Percentiles rank a stretch among this genome's conserved stretches.
phyloP scores from a whole-genome alignment of 768 basidiomycete species.

The Calocybe gangraenosa region DNA sequence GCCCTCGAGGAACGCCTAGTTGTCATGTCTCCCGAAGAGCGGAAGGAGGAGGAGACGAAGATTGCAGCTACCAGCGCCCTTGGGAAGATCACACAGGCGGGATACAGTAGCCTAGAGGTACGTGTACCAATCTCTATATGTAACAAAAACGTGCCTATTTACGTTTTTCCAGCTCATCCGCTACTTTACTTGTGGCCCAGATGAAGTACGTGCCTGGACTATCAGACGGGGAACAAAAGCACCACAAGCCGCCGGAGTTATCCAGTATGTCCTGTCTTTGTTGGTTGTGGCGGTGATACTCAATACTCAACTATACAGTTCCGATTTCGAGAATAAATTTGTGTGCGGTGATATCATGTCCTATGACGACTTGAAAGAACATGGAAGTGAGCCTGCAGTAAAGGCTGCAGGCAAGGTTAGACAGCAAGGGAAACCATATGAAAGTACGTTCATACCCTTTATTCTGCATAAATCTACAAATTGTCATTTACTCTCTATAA shows the following conservation, averaged over 20 bases:
- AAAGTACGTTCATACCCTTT: constrained; percentile 52
- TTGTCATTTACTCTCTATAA: background rate
- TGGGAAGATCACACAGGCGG: constrained; percentile 93
- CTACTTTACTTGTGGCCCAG: constrained; percentile 96
- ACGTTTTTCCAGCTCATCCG: constrained; percentile 64
- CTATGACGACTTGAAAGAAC: constrained; percentile 84
- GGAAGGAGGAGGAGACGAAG: constrained; percentile 72
- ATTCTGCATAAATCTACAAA: no score
- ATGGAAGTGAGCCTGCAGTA: constrained; percentile 86
- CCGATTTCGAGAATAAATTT: constrained; percentile 97
- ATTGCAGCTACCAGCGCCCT: constrained; percentile 73
- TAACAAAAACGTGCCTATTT: background rate
- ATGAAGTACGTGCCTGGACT: constrained; percentile 98
- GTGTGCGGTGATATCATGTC: constrained; percentile 97
- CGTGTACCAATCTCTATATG: constrained; percentile 19
- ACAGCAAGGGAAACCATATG: constrained; percentile 97
- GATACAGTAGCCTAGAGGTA: constrained; percentile 84
- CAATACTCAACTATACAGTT: constrained; percentile 36
- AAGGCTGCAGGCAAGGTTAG: constrained; percentile 93
- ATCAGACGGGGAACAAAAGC: constrained; percentile 92
- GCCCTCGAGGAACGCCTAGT: constrained; percentile 89
- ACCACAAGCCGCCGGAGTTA: constrained; percentile 96
- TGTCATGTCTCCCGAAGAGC: constrained; percentile 58
- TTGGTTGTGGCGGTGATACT: background rate
- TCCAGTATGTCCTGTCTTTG: constrained; percentile 62